Base-by-base conservation (phyloP, 2,329 filamentous ascomycete species). In the Huntiella omanensis region DNA sequence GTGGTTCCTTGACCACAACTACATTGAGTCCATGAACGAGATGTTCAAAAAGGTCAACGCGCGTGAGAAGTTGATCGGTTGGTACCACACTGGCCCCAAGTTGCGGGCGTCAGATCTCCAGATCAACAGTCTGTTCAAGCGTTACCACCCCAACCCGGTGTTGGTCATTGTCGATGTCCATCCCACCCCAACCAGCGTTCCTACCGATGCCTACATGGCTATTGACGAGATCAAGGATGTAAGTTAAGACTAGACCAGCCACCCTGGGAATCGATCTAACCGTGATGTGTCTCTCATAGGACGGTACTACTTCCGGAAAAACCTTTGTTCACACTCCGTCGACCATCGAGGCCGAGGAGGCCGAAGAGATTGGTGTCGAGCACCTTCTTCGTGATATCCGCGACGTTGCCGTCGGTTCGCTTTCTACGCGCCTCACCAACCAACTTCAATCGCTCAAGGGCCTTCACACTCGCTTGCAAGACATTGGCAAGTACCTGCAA, bases 21-120 rank as follows among this genome's bases (percentile, higher is more conserved):
- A 95, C 59, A 83, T 98, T 63, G 91, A 98, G 66, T 84, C 81
- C 56, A 98, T 98, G 91, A 93, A 91, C 67, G 91, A 96, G 64
- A 98, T 98, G 91, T 98, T 98, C 75, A 98, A 98, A 72, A 96
- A 96, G 69, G 87, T 98, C 71, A 98, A 98, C 68, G 91, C 91
- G 51, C 73, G 84, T 53, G 91, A 98, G 69, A 96, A 96, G 77
- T 74, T 98, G 62, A 92, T 98, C 72, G 91, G 91, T 59, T 98
- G 91, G 91, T 98, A 98, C 65, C 91, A 98, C 66, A 93, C 91
- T 15, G 91, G 91, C 37, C 91, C 91, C 35, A 98, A 96, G 71
- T 72, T 98, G 58, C 79, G 91, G 60, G 88, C 87, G 47, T 95
- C 91, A 40, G 91, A 98, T 70, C 69, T 98, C 54, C 84, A 96